Conservation (phyloP, 345 rosid species). For the Leavenworthia alabamica region DNA sequence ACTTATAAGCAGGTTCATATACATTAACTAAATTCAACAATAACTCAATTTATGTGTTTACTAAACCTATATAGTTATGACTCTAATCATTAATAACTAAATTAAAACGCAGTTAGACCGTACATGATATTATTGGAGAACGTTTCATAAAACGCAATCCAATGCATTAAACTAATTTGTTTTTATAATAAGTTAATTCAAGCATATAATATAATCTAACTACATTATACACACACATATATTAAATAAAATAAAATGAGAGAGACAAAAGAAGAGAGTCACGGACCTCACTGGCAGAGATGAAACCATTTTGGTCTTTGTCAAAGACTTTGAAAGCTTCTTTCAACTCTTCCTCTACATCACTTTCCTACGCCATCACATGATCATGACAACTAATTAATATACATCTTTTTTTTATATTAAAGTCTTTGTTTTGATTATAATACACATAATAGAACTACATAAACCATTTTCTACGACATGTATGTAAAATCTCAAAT, state of each 20-base stretch:
- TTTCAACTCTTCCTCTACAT: constrained; percentile 46
- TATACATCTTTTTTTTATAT: neutral
- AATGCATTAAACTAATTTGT: neutral
- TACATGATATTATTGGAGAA: constrained; percentile 22
- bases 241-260: neutral
- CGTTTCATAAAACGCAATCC: constrained; percentile 24
- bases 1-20: constrained; percentile 6
- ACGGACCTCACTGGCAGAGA: constrained; percentile 55
- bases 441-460: too few species aligned
- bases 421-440: neutral
- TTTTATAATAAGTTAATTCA: neutral
- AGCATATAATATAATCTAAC: neutral
- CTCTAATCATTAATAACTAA: constrained; percentile 16
- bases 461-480: too few species aligned
- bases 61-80: neutral
- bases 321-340: constrained; percentile 67
- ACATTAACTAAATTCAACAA: neutral
- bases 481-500: too few species aligned
- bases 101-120: constrained; percentile 17
- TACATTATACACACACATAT: neutral
- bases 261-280: neutral
- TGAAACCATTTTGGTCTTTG: constrained; percentile 61
- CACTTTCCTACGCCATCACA: constrained; percentile 40
- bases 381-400: neutral
- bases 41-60: neutral